Conservation (phyloP, 1,284 basidiomycete genomes). For the Moesziomyces sp. region DNA sequence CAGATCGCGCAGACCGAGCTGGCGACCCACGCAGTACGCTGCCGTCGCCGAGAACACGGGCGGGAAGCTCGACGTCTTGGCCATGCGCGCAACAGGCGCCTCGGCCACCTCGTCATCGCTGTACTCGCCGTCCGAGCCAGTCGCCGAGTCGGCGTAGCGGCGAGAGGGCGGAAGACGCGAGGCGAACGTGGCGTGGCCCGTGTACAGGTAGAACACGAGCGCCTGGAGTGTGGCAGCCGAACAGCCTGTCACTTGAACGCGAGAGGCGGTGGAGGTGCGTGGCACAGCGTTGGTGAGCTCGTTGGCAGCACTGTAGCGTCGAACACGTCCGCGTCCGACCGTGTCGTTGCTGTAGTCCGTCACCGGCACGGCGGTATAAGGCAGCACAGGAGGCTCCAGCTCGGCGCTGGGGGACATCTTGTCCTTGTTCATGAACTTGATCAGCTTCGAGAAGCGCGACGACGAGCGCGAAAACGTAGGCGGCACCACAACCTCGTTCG, state of each 20-base stretch:
- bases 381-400: conserved; percentile 1
- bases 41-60: conserved; percentile 51
- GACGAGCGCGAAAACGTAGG: conserved; percentile 30
- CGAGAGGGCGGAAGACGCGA: conserved; percentile 23
- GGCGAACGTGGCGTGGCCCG: conserved; percentile 52
- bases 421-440: conserved; percentile 48
- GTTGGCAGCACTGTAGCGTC: conserved; percentile 36
- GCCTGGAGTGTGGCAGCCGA: conserved; percentile 54
- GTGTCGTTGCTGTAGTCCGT: conserved; percentile 18
- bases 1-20: conserved; percentile 53
- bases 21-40: conserved; percentile 54
- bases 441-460: conserved; percentile 37
- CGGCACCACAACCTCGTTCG: conserved; percentile 6
- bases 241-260: conserved; percentile 40
- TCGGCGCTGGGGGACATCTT: conserved; percentile 20
- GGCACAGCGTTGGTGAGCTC: conserved; percentile 12
- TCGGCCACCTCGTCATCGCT: conserved; percentile 14
- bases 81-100: conserved; percentile 4
- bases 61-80: conserved; percentile 40
- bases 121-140: conserved; percentile 14
- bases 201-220: conserved; percentile 57
- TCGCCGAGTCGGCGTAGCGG: conserved; percentile 11
- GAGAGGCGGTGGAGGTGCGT: conserved; percentile 14
- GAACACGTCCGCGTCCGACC: conserved; percentile 17
- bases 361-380: conserved; percentile 1